These are phyloP conservation scores for Phycomyces blakesleeanus DNA, from an alignment of 192 early-diverging fungal species.

Conservation along the genomic window DNA sequence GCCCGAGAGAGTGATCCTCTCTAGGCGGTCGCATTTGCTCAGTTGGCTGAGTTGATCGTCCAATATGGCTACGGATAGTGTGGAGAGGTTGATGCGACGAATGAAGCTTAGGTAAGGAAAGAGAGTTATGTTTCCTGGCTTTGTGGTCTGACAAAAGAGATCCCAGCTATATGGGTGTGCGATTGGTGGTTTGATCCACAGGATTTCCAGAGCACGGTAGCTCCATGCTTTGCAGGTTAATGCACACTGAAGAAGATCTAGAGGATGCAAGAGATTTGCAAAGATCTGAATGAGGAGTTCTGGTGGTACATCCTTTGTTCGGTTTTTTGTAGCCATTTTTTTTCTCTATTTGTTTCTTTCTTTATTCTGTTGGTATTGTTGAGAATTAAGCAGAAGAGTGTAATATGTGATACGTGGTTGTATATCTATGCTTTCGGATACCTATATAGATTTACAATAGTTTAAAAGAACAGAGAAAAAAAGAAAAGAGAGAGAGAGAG, in stretches of 20 bases:
- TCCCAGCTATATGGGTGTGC: constrained; percentile 22
- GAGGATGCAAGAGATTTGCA: constrained; percentile 34
- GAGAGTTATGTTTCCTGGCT: constrained; percentile 12
- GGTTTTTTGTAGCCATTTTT: background rate
- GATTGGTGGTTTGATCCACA: constrained; percentile 51
- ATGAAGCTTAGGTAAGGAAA: constrained; percentile 47
- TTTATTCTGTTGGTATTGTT: too few relatives aligned
- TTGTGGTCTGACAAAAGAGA: constrained; percentile 22
- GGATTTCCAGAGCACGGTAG: constrained; percentile 46
- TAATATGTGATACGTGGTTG: too few relatives aligned
- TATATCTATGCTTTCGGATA: too few relatives aligned
- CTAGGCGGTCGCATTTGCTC: constrained; percentile 40
- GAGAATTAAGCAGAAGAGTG: constrained; percentile 2
- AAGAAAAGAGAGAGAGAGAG: constrained; percentile 2
- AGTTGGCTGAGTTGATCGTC: constrained; percentile 34
- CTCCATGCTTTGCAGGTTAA: constrained; percentile 53
- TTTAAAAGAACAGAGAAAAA: constrained; percentile 4
- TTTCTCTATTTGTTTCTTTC: too few relatives aligned
- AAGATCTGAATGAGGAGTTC: constrained; percentile 53
- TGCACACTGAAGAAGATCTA: constrained; percentile 44
- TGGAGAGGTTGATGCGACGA: constrained; percentile 53
- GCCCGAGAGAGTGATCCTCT: constrained; percentile 46
- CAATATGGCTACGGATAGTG: constrained; percentile 36
- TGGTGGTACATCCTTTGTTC: constrained; percentile 37
- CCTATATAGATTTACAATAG: too few relatives aligned